Base-by-base conservation (phyloP, 352 stramenopile genomes). In the Globisporangium uncinulatum region DNA sequence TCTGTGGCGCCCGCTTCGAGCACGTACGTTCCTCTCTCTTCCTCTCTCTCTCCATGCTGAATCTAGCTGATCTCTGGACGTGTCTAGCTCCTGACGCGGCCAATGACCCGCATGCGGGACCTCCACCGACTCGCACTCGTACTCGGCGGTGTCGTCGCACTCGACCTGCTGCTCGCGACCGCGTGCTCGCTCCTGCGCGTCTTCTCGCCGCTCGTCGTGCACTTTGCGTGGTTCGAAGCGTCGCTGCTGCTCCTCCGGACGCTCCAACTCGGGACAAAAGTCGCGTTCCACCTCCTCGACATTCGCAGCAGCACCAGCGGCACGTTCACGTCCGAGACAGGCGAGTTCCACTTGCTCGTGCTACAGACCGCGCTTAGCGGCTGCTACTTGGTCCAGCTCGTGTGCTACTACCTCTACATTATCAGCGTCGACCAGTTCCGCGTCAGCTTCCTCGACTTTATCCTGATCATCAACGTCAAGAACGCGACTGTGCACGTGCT, bases 391-490 rank as follows among this genome's bases (percentile, higher is more conserved):
- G 65, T 86, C 57, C 79, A 84, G 54, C 65, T 92, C 31, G 73
- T 92, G 34, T 56, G 78, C 48, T 92, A 92, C 66, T 89, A 92
- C 49, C 62, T 89, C 47, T 92, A 89, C 53, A 86, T 92, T 34
- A 86, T 92, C 59, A 86, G 82, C 44, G 70, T 89, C 36, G 79
- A 89, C 62, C 75, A 89, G 50, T 92, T 92, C 62, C 73, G 82
- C 24, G 76, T 89, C 31, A 89, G 77, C 37, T 78, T 92, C 45
- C 72, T 89, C 34, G 82, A 92, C 52, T 79, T 92, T 29, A 87
- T 89, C 34, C 57, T 92, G 52, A 86, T 92, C 42, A 54, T 92
- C 19, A 89, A 88, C 34, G 79, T 92, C n/a, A 92, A 92, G 62
- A 89, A 86, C 36, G 79, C 82, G 11, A 89, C 78, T 0, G 70